Evolutionary conservation across 1,284 basidiomycete species (phyloP), one percentile per base, ranked within the genome.

Genomic region (Cryptococcus floricola): DNA sequence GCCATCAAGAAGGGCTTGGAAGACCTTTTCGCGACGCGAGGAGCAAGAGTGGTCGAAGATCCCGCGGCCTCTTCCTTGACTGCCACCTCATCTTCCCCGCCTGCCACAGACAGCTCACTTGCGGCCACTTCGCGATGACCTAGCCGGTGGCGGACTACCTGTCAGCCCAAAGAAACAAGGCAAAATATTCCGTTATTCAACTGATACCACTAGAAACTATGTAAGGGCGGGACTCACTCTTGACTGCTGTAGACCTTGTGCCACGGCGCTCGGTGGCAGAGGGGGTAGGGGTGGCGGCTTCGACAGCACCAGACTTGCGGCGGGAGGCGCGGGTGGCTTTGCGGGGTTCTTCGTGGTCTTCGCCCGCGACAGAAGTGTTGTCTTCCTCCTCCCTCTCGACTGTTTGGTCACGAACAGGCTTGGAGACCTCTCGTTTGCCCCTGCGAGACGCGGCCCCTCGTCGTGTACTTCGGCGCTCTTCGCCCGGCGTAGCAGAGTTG

Each of bases 1-100:
- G 88, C 84, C 51, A 81, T 80, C 54, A 93, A 88, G 50, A 91
- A 84, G 52, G 84, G 85, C 70, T 91, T 87, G 69, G 90, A 90
- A 7, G 39, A 83, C 84, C 88, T 90, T 65, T 81, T 27, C 27
- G 45, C 25, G 12, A 9, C 25, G 9, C 14, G 27, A 44, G 62
- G 31, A n/a, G 56, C 57, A 38, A 62, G 43, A 45, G 52, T 31
- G 41, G 61, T 39, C 5, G 64, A 46, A 13, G 59, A 52, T 12
- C 54, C 43, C 7, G n/a, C 16, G 5, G 18, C 48, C 39, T 56
- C 43, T 5, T n/a, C 18, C 41, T 39, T 43, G 19, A 37, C 19
- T 18, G 39, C 52, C 7, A 19, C 39, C 31, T 50, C 28, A 37
- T 51, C 39, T 49, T 50, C 34, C 31, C 16, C 42, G 6, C 38